A percentile compares a stretch with the other conserved stretches of the same genome.
phyloP scores from a whole-genome alignment of 1,284 basidiomycete genomes.

The Omphalotus olearius region DNA sequence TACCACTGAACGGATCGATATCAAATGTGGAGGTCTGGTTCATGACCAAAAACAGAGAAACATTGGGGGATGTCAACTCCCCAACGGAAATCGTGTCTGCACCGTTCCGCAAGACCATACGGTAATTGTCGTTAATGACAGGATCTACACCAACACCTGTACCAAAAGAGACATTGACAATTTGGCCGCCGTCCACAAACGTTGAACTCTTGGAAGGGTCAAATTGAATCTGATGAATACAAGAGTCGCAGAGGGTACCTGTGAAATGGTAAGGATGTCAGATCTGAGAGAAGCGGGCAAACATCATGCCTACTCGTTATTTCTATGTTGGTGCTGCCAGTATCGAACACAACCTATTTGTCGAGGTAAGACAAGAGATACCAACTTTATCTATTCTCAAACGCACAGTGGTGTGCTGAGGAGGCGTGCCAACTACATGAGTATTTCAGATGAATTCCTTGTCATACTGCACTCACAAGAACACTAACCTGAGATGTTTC shows the following conservation, averaged over 20 bases:
- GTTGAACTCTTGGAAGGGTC: slow-evolving; percentile 45
- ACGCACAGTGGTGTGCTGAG: slow-evolving; percentile 37
- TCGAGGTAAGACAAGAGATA: slow-evolving; percentile 2
- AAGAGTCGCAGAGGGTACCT: slow-evolving; percentile 45
- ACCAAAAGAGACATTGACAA: slow-evolving; percentile 40
- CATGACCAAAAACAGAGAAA: slow-evolving; percentile 16
- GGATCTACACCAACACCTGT: slow-evolving; percentile 57
- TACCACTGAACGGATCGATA: slow-evolving; percentile 49
- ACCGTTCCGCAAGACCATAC: slow-evolving; percentile 9
- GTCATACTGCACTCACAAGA: background rate
- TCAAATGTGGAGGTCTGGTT: slow-evolving; percentile 17
- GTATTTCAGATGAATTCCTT: background rate
- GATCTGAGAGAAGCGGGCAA: background rate
- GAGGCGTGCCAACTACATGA: slow-evolving; percentile 42
- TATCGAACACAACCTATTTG: slow-evolving; percentile 48
- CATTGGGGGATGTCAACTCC: slow-evolving; percentile 12
- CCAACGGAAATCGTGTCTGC: slow-evolving; percentile 17
- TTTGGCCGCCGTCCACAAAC: slow-evolving; percentile 38
- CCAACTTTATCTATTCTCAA: background rate
- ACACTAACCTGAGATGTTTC: slow-evolving; percentile 37
- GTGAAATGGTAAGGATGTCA: background rate
- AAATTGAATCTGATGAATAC: slow-evolving; percentile 42
- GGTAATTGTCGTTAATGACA: slow-evolving; percentile 28
- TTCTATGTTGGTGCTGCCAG: slow-evolving; percentile 44
- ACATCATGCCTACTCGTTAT: slow-evolving; percentile 37